Conservation (phyloP, 2,329 filamentous ascomycete genomes). For the Massarina eburnea region DNA sequence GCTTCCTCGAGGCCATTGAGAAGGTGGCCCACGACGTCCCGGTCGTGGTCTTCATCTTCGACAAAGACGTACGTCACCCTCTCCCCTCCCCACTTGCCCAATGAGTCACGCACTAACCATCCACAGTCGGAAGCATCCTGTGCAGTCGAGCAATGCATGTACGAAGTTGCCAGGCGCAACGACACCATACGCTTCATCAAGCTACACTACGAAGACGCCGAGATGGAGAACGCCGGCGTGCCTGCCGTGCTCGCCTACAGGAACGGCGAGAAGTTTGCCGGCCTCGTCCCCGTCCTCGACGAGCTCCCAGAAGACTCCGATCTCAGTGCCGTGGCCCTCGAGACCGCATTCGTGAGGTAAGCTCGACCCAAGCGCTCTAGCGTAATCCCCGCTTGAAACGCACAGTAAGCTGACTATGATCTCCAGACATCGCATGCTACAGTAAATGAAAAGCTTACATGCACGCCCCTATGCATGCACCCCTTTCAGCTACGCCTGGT, state of each 20-base stretch:
- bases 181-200: conserved; percentile 82
- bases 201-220: conserved; percentile 86
- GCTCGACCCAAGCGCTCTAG: conserved; percentile 14
- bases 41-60: conserved; percentile 92
- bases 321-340: conserved; percentile 56
- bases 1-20: conserved; percentile 95
- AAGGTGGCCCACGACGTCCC: conserved; percentile 78
- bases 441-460: conserved; percentile 11
- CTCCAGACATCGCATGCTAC: conserved; percentile 33
- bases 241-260: conserved; percentile 88
- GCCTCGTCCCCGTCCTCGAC: conserved; percentile 81
- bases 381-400: conserved; percentile 8
- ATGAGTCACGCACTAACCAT: conserved; percentile 8
- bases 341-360: conserved; percentile 57
- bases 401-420: conserved; percentile 26
- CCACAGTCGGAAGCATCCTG: conserved; percentile 74
- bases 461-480: background rate
- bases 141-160: conserved; percentile 76
- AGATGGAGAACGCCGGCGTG: conserved; percentile 86
- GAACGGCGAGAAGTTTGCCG: conserved; percentile 86
- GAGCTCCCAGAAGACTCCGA: conserved; percentile 70
- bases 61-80: conserved; percentile 69
- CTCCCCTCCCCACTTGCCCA: background rate
- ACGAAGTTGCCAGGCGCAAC: conserved; percentile 71
- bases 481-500: background rate